Evolutionary conservation across 228 moss, liverwort and hornwort species (phyloP).

Genomic region (Sphagnum fallax): DNA sequence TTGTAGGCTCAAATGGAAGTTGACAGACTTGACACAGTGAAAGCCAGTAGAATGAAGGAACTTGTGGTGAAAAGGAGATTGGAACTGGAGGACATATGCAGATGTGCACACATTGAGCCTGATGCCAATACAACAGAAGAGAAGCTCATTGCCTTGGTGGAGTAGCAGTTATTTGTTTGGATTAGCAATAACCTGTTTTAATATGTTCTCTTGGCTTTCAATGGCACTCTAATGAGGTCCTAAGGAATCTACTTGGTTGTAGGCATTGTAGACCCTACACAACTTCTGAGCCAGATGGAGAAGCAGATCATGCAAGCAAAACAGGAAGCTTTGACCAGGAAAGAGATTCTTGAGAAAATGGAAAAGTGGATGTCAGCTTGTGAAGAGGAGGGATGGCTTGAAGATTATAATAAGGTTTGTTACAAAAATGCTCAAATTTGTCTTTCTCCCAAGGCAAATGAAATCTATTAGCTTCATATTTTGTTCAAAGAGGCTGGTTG

Average conservation of each 20-base stretch:
- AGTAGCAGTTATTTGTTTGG: no score
- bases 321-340: slow-evolving; percentile 69
- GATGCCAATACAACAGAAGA: slow-evolving; percentile 67
- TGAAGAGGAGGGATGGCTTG: slow-evolving; percentile 97
- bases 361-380: slow-evolving; percentile 96
- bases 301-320: slow-evolving; percentile 65
- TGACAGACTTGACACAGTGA: slow-evolving; percentile 62
- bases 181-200: no score
- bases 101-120: slow-evolving; percentile 75
- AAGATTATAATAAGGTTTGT: slow-evolving; percentile 85
- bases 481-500: no score
- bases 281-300: slow-evolving; percentile 73
- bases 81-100: slow-evolving; percentile 83
- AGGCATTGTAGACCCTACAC: slow-evolving; percentile 80
- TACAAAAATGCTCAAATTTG: no score
- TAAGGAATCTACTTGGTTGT: neutral
- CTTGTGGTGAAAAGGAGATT: slow-evolving; percentile 81
- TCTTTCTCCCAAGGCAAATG: no score
- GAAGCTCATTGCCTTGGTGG: slow-evolving; percentile 67
- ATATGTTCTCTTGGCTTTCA: no score
- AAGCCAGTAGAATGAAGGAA: slow-evolving; percentile 90
- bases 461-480: no score
- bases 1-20: slow-evolving; percentile 81
- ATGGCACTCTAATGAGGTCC: no score
- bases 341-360: slow-evolving; percentile 87